Percentiles rank a stretch among this genome's conserved stretches.
Conservation (phyloP, 2,329 filamentous ascomycete genomes). For the Cladosporium sp. region DNA sequence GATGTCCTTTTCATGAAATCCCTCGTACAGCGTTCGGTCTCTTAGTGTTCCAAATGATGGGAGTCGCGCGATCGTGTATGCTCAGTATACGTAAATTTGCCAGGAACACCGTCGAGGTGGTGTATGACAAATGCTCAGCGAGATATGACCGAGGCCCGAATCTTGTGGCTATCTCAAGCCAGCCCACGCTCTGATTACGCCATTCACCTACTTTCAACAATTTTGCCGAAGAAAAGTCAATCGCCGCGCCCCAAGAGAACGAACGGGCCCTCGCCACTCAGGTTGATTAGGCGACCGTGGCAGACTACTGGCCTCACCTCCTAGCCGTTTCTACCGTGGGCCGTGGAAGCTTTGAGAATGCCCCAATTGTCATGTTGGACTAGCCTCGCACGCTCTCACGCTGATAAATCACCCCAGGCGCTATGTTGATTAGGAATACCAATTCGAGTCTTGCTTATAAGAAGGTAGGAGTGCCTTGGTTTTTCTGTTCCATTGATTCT, state of each 20-base stretch:
- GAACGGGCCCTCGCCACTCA: not conserved
- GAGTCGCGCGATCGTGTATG: no score
- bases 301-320: no score
- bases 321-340: not conserved
- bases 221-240: not conserved
- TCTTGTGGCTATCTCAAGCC: not conserved
- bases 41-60: no score
- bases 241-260: no score
- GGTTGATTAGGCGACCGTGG: no score
- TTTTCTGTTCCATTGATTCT: not conserved
- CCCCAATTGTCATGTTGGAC: constrained; percentile 1
- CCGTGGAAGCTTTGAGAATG: constrained; percentile 10
- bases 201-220: constrained; percentile 1
- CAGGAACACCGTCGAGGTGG: no score
- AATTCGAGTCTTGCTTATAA: not conserved
- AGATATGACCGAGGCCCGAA: not conserved
- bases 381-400: not conserved
- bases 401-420: constrained; percentile 8
- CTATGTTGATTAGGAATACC: not conserved
- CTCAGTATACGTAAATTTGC: no score
- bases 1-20: no score
- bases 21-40: no score
- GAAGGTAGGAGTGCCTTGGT: not conserved
- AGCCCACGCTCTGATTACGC: not conserved
- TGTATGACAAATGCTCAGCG: not conserved